Conservation (phyloP, 1,284 basidiomycete species). For the Ustanciosporium gigantosporum region DNA sequence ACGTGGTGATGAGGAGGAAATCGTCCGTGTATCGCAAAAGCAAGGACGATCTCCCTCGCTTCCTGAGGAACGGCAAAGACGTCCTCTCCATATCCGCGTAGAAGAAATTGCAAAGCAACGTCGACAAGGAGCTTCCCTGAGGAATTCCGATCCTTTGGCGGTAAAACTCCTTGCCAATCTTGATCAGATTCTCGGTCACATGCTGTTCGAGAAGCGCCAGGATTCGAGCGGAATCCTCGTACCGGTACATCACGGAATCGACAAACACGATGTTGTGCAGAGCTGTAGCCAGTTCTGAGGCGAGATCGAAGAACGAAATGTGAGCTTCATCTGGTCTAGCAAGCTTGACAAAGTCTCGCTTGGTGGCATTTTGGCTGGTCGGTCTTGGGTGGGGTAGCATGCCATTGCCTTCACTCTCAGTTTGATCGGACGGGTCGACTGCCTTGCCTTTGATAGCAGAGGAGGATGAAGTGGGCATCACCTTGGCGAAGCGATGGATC, state of each 20-base stretch:
- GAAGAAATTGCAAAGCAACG: conserved; percentile 77
- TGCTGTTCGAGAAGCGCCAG: conserved; percentile 81
- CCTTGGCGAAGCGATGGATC: conserved; percentile 47
- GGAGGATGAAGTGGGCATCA: conserved; percentile 15
- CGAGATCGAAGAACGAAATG: conserved; percentile 71
- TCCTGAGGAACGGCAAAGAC: conserved; percentile 67
- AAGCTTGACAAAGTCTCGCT: conserved; percentile 27
- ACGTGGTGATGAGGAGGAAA: conserved; percentile 84
- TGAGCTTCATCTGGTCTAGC: conserved; percentile 68
- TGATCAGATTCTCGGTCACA: conserved; percentile 84
- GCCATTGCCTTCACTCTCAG: not conserved
- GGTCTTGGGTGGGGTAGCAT: too few species aligned
- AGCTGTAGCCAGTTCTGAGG: conserved; percentile 63
- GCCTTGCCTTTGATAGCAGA: not conserved
- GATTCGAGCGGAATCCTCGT: conserved; percentile 67
- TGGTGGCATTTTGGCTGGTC: conserved; percentile 3
- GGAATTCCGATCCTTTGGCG: conserved; percentile 89
- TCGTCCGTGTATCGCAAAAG: conserved; percentile 85
- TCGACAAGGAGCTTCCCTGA: conserved; percentile 89
- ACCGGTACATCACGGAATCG: conserved; percentile 76
- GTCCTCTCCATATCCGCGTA: conserved; percentile 84
- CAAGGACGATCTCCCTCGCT: conserved; percentile 32
- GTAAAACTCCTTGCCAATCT: conserved; percentile 71
- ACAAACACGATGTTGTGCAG: conserved; percentile 80
- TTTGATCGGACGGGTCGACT: not conserved